Conservation (phyloP, 306 rosid species). For the Ormosia emarginata region DNA sequence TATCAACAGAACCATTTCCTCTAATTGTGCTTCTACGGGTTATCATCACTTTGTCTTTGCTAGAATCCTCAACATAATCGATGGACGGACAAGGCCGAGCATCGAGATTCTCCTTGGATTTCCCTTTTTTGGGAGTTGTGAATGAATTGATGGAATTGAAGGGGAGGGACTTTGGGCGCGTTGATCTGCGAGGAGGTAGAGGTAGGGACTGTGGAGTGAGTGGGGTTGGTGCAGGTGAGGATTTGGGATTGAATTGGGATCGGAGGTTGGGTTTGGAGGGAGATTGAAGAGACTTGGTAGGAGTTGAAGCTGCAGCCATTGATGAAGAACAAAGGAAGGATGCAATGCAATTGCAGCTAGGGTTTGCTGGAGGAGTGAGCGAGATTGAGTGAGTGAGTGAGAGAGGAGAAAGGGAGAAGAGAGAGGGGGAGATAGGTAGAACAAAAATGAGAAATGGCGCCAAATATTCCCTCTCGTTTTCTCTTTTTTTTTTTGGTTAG, state of each 20-base stretch:
- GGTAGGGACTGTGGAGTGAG: constrained; percentile 45
- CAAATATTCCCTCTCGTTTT: constrained; percentile 39
- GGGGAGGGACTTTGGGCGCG: constrained; percentile 39
- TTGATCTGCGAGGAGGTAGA: constrained; percentile 48
- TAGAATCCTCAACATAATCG: neutral
- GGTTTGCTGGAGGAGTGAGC: constrained; percentile 16
- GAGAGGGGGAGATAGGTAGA: neutral
- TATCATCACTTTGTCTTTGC: neutral
- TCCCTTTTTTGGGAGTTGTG: constrained; percentile 7
- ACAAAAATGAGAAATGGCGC: constrained; percentile 35
- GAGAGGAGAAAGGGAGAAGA: neutral
- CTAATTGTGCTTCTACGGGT: neutral
- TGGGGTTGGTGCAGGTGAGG: constrained; percentile 39
- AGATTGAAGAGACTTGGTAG: constrained; percentile 36
- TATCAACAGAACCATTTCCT: neutral
- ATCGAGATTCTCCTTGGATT: neutral
- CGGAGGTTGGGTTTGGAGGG: constrained; percentile 35
- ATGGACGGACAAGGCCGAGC: constrained; percentile 11
- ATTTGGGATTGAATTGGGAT: constrained; percentile 18
- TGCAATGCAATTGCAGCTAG: neutral
- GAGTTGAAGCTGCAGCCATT: constrained; percentile 59
- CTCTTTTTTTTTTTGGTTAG: no score
- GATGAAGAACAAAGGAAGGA: neutral
- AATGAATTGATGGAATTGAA: constrained; percentile 20
- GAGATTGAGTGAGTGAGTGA: neutral